Evolutionary conservation across 192 early-diverging fungal genomes (phyloP), one percentile per base, ranked within the genome.

Genomic region (Coemansia sp.): DNA sequence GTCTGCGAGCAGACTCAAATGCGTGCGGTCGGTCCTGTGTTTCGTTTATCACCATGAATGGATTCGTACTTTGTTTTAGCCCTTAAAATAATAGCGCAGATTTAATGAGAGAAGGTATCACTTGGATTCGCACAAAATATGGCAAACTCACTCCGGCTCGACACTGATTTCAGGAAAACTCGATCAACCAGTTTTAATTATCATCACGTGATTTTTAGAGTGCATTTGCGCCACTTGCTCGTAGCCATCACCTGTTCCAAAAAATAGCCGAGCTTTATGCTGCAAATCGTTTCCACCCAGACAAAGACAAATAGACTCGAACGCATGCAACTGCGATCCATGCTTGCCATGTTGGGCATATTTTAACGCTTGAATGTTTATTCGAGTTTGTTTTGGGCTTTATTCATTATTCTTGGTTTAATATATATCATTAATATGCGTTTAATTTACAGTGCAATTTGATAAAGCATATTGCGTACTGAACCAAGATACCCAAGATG

Each of bases 61-160:
- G 73, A 75, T 75, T 29, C 73, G 54, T 69, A 75, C 73, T 75
- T 75, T 75, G 61, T 61, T 57, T 43, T 38, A 45, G 45, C 45
- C 61, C 62, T 39, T 48, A 43, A 32, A 43, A 63, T 67, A 52
- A 73, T 59, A 65, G 65, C 50, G 23, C 43, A 57, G 53, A 29
- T 29, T 48, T 49, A 60, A 51, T 66, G 45, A 73, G 56, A 73
- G 71, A 73, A 62, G 57, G 71, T 66, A 39, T 54, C 58, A 43
- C 20, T 14, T 9, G 23, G 4, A 23, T 37, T 13, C 11, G 47
- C 54, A 19, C 61, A 22, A 29, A 18, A 41, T 16, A 13, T 2
- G 13, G 32, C 41, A 54, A 48, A 45, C 29, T 56, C 38, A 24
- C 22, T 14, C n/a, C n/a, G 41, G 59, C 47, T 53, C 48, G 26